These are phyloP conservation scores for Anthracocystis walkeri DNA, from an alignment of 1,284 basidiomycete species.

Conservation along the genomic window DNA sequence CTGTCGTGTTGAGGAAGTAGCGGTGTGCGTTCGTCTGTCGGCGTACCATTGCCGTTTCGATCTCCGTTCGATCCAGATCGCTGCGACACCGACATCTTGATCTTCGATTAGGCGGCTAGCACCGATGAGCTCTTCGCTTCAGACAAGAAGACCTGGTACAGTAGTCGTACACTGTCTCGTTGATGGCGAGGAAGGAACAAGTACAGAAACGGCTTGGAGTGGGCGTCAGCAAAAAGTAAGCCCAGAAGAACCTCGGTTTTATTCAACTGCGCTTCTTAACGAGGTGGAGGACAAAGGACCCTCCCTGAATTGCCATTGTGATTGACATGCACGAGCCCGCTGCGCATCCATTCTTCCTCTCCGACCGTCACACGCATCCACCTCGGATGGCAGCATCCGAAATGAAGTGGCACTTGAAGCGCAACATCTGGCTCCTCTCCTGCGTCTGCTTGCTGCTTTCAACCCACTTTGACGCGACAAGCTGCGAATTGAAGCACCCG, in stretches of 20 bases:
- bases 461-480: neutral
- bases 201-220: neutral
- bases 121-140: neutral
- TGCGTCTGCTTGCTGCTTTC: neutral
- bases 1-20: slow-evolving; percentile 8
- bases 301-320: slow-evolving; percentile 12
- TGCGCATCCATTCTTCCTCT: neutral
- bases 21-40: slow-evolving; percentile 13
- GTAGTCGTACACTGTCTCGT: neutral
- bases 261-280: neutral
- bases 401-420: neutral
- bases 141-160: neutral
- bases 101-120: neutral
- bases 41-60: neutral
- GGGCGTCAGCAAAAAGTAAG: slow-evolving; percentile 1
- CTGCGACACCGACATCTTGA: slow-evolving; percentile 2
- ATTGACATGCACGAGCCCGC: no score
- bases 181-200: neutral
- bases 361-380: neutral
- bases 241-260: neutral
- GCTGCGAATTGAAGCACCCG: slow-evolving; percentile 31
- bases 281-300: neutral
- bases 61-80: neutral
- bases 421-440: neutral
- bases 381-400: neutral